Evolutionary conservation across 2,329 filamentous ascomycete genomes (phyloP).

Genomic region (Talaromyces sp.): DNA sequence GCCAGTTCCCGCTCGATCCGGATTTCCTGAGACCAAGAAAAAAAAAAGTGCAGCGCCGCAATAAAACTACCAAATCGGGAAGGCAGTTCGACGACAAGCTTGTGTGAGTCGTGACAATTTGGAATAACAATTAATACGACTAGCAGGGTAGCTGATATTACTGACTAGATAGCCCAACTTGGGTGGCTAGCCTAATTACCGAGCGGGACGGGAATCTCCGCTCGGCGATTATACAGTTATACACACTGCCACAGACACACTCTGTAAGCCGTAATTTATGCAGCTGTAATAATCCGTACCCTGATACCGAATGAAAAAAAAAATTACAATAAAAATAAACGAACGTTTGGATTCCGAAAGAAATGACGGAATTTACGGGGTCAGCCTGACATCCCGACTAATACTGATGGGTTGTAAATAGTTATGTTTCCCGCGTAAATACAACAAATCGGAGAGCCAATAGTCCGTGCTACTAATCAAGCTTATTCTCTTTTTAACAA

Average conservation of each 20-base stretch:
- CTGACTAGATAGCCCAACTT: not conserved
- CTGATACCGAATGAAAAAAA: no score
- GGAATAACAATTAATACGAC: not conserved
- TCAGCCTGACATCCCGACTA: no score
- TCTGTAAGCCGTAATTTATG: not conserved
- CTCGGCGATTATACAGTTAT: not conserved
- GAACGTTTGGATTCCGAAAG: not conserved
- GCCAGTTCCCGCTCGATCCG: not conserved
- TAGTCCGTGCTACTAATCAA: not conserved
- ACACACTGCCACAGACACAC: not conserved
- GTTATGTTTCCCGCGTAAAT: not conserved
- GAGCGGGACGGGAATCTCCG: not conserved
- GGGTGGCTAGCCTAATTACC: not conserved
- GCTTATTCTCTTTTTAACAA: not conserved
- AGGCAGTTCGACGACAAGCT: not conserved
- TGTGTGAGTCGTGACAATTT: not conserved
- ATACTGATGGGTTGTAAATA: no score
- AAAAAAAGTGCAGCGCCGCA: not conserved
- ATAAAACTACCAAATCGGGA: not conserved
- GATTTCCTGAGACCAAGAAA: not conserved
- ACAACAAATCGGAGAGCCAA: not conserved
- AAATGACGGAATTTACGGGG: not conserved
- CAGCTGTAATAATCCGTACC: not conserved
- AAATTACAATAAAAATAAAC: not conserved
- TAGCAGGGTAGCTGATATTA: not conserved